Conservation (phyloP, 2,329 filamentous ascomycete genomes). For the Trichoderma pleuroti region DNA sequence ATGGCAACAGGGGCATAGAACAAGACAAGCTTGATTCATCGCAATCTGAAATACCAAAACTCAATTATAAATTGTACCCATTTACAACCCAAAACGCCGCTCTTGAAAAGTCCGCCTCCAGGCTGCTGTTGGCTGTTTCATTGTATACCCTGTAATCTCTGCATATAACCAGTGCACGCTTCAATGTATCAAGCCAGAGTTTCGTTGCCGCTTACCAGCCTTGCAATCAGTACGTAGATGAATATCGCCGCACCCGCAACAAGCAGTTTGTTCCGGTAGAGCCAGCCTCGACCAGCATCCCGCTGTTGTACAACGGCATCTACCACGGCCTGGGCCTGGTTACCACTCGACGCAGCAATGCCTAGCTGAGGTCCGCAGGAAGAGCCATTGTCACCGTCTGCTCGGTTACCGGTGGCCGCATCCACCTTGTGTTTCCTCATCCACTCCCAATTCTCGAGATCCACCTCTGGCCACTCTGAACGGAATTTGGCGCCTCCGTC, state of each 20-base stretch:
- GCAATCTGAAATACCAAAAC: background rate
- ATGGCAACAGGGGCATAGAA: background rate
- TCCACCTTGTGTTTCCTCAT: slow-evolving; percentile 83
- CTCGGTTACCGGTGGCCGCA: slow-evolving; percentile 63
- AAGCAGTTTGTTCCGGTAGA: slow-evolving; percentile 74
- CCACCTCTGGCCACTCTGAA: slow-evolving; percentile 83
- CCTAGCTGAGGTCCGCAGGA: slow-evolving; percentile 54
- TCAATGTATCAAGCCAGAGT: slow-evolving; percentile 20
- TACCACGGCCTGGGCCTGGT: slow-evolving; percentile 68
- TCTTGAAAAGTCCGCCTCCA: background rate
- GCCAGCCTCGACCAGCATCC: slow-evolving; percentile 78
- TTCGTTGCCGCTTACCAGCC: slow-evolving; percentile 59
- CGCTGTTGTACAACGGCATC: slow-evolving; percentile 72
- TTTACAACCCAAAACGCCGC: slow-evolving; percentile 1
- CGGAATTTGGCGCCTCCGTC: slow-evolving; percentile 91
- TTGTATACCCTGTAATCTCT: background rate
- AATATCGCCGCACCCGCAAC: slow-evolving; percentile 69
- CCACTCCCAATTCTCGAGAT: slow-evolving; percentile 88
- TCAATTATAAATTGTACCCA: slow-evolving; percentile 4
- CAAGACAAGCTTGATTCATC: background rate
- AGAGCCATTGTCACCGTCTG: slow-evolving; percentile 46
- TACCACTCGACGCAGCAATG: slow-evolving; percentile 56
- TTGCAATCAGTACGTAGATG: slow-evolving; percentile 76
- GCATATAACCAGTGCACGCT: background rate
- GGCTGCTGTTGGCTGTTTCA: background rate